Conservation (phyloP, 106 monocot species). For the Allium fistulosum region DNA sequence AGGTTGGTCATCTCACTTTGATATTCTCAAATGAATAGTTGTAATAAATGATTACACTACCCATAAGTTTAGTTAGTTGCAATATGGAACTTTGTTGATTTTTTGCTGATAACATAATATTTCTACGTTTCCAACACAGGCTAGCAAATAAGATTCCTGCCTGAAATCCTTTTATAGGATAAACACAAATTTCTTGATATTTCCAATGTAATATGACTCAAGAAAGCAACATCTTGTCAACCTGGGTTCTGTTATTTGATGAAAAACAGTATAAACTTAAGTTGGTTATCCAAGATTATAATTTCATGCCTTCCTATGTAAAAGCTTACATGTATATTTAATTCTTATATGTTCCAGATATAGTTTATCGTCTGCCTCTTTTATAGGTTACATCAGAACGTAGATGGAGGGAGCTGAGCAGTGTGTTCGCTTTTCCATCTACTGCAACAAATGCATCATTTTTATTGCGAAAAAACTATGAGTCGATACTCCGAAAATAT, state of each 20-base stretch:
- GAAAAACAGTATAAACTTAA: background rate
- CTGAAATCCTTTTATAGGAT: background rate
- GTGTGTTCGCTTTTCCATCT: constrained; percentile 19
- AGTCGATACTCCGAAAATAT: constrained; percentile 16
- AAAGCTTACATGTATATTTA: background rate
- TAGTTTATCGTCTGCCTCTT: too few species aligned
- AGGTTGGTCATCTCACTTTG: background rate
- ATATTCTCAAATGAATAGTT: background rate
- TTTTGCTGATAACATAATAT: background rate
- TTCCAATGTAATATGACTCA: background rate
- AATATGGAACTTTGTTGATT: too few species aligned
- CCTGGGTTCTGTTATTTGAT: background rate
- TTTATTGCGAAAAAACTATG: constrained; percentile 21
- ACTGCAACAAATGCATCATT: constrained; percentile 21
- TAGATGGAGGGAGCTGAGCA: constrained; percentile 14
- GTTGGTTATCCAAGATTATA: background rate
- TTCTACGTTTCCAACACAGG: background rate
- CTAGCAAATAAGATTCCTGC: background rate
- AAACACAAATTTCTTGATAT: background rate
- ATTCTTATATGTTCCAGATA: background rate
- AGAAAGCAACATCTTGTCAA: background rate
- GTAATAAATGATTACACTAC: background rate
- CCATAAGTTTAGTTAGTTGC: too few species aligned
- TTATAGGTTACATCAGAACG: constrained; percentile 15
- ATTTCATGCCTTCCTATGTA: background rate